Percentiles rank a stretch among this genome's conserved stretches.
phyloP scores from a whole-genome alignment of 352 stramenopile genomes.

The Albugo candida region DNA sequence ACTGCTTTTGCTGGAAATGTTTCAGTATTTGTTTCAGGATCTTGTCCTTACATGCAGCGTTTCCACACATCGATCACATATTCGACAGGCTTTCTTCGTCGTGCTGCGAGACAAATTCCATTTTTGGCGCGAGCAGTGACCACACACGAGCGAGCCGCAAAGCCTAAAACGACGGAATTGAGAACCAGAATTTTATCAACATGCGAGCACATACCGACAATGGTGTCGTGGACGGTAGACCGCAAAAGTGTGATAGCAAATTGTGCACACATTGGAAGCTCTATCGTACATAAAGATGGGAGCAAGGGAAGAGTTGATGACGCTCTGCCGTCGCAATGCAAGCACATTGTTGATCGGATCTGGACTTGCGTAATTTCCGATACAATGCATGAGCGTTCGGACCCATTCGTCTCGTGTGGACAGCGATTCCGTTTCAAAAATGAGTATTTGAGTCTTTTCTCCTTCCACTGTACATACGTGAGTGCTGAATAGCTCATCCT shows the following conservation, averaged over 20 bases:
- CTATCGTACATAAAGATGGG: slow-evolving; percentile 81
- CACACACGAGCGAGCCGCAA: slow-evolving; percentile 64
- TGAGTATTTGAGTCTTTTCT: slow-evolving; percentile 20
- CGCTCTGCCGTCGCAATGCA: slow-evolving; percentile 37
- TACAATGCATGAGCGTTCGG: slow-evolving; percentile 55
- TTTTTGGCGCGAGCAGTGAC: slow-evolving; percentile 57
- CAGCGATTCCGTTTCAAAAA: slow-evolving; percentile 42
- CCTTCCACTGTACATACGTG: slow-evolving; percentile 17
- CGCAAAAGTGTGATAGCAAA: slow-evolving; percentile 63
- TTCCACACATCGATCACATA: slow-evolving; percentile 48
- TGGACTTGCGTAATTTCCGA: slow-evolving; percentile 23
- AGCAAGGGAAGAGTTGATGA: slow-evolving; percentile 52
- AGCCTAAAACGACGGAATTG: slow-evolving; percentile 19
- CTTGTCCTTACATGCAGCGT: no score
- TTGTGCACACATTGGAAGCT: slow-evolving; percentile 68
- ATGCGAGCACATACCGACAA: slow-evolving; percentile 27
- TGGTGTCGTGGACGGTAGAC: slow-evolving; percentile 70
- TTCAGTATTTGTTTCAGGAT: no score
- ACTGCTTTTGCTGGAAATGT: no score
- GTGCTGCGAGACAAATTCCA: slow-evolving; percentile 59
- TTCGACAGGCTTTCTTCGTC: slow-evolving; percentile 57
- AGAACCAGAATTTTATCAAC: not conserved
- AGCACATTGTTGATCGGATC: slow-evolving; percentile 10
- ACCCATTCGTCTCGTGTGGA: slow-evolving; percentile 65
- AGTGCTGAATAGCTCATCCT: slow-evolving; percentile 32